A percentile compares a stretch with the other conserved stretches of the same genome.
Evolutionary conservation across 768 basidiomycete species (phyloP).

Genomic region (Chiua virens): DNA sequence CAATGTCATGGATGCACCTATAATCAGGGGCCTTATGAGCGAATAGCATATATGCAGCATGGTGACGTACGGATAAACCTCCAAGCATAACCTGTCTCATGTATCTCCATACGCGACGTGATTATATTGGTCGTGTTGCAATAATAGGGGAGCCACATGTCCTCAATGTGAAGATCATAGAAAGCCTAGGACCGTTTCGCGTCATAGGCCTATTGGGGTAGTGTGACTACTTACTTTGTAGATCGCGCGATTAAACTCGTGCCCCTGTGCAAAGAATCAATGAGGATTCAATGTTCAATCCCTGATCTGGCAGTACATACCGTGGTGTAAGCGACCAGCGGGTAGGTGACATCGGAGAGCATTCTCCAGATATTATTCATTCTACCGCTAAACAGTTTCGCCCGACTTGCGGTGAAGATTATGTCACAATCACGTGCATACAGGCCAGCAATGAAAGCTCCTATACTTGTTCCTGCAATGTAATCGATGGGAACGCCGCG

Average conservation of each 20-base stretch:
- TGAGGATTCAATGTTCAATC: background rate
- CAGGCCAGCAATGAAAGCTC: constrained; percentile 88
- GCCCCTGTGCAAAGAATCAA: constrained; percentile 57
- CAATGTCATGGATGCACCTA: constrained; percentile 95
- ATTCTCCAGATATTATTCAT: constrained; percentile 96
- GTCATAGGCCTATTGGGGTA: background rate
- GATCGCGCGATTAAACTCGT: constrained; percentile 92
- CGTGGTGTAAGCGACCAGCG: constrained; percentile 74
- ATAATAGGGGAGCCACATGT: constrained; percentile 99
- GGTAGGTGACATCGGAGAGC: constrained; percentile 86
- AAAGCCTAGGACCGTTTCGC: constrained; percentile 58
- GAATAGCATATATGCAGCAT: background rate
- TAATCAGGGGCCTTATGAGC: constrained; percentile 3
- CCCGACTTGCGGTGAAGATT: constrained; percentile 77
- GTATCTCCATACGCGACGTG: constrained; percentile 94
- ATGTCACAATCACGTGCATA: constrained; percentile 95
- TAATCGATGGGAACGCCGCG: constrained; percentile 92
- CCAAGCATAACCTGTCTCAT: constrained; percentile 99
- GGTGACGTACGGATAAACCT: constrained; percentile 70
- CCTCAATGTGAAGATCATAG: constrained; percentile 92
- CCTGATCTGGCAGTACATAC: constrained; percentile 34
- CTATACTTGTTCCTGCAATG: constrained; percentile 92
- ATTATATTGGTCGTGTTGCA: constrained; percentile 98
- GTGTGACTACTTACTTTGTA: constrained; percentile 63
- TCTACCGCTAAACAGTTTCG: constrained; percentile 88